Evolutionary conservation across 495 filamentous ascomycete species (phyloP).

Genomic region (Penicillium lagena): DNA sequence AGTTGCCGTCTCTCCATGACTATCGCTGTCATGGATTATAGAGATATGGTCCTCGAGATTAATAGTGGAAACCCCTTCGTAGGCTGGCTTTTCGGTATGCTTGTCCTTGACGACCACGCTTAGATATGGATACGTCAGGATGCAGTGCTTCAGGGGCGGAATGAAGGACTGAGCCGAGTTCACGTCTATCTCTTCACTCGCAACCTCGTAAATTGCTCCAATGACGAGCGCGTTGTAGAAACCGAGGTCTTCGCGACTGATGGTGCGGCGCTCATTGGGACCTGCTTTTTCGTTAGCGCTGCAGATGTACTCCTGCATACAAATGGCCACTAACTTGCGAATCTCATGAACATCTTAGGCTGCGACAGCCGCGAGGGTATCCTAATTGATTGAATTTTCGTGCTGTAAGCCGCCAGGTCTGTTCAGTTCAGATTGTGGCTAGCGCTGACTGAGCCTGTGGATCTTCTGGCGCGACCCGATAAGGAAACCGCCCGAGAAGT

Average conservation of each 20-base stretch:
- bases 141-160: slow-evolving; percentile 9
- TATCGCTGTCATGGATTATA: slow-evolving; percentile 3
- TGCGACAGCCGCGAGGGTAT: not conserved
- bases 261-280: slow-evolving; percentile 21
- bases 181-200: slow-evolving; percentile 3
- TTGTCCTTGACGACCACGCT: slow-evolving; percentile 13
- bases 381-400: not conserved
- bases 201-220: slow-evolving; percentile 16
- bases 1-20: not conserved
- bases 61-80: slow-evolving; percentile 6
- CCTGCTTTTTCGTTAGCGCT: slow-evolving; percentile 7
- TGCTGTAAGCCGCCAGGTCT: not conserved
- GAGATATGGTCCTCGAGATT: slow-evolving; percentile 16
- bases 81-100: slow-evolving; percentile 15
- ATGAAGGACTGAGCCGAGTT: slow-evolving; percentile 5
- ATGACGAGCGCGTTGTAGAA: slow-evolving; percentile 18
- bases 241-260: slow-evolving; percentile 18
- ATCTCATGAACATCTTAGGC: not conserved
- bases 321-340: not conserved
- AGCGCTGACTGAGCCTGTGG: no score
- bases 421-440: no score
- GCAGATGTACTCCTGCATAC: not conserved
- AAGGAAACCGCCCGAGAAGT: no score
- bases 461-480: no score
- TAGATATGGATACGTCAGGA: slow-evolving; percentile 10